phyloP scores from a whole-genome alignment of 164 flowering plant species.

The Magnolia sinica region DNA sequence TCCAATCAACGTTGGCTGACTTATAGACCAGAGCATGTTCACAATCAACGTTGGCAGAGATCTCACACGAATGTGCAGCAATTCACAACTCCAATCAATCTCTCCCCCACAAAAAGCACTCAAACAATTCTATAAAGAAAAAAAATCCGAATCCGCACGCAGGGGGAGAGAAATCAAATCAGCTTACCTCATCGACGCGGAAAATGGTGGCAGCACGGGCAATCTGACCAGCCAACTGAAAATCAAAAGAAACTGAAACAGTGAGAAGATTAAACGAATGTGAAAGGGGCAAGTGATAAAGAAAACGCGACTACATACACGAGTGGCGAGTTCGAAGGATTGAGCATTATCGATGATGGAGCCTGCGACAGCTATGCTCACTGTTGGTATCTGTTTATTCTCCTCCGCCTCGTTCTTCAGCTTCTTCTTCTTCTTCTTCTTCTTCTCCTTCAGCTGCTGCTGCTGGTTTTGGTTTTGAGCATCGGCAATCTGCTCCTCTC shows the following conservation, averaged over 20 bases:
- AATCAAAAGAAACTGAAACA: conserved; percentile 2
- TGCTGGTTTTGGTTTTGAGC: too few species aligned
- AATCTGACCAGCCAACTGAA: conserved; percentile 93
- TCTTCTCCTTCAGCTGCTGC: conserved; percentile 14
- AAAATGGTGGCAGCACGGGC: conserved; percentile 96
- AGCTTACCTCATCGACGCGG: conserved; percentile 76
- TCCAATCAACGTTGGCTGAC: not conserved
- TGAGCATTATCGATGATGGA: conserved; percentile 90
- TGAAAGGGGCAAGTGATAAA: not conserved
- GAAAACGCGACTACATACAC: conserved; percentile 33
- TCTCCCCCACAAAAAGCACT: not conserved
- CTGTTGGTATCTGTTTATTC: conserved; percentile 39
- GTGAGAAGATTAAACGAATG: not conserved
- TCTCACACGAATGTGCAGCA: not conserved
- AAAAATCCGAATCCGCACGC: too few species aligned
- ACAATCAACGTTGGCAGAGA: too few species aligned
- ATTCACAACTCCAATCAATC: not conserved
- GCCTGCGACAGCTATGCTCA: conserved; percentile 78
- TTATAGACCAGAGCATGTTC: too few species aligned
- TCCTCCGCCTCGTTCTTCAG: conserved; percentile 15
- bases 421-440: conserved; percentile 25
- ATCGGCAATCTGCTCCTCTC: too few species aligned
- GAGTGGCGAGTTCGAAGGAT: conserved; percentile 85
- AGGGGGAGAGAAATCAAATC: not conserved
- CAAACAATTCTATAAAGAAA: not conserved